These are phyloP conservation scores for Stereocaulon alpinum DNA, from an alignment of 495 filamentous ascomycete genomes.

Conservation along the genomic window DNA sequence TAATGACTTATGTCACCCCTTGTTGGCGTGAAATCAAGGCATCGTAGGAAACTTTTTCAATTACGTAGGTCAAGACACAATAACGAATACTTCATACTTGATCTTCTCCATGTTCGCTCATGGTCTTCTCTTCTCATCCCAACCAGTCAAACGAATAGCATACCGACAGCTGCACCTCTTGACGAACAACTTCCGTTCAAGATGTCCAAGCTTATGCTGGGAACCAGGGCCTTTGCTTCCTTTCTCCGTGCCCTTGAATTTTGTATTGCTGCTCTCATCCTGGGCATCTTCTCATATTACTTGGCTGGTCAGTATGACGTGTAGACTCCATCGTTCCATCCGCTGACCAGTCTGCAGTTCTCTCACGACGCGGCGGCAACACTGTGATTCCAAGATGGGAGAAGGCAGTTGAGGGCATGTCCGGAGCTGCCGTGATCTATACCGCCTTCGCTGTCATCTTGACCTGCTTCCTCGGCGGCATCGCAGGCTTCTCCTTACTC, in stretches of 20 bases:
- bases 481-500: slow-evolving; percentile 65
- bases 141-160: neutral
- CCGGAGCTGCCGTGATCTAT: slow-evolving; percentile 64
- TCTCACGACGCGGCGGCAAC: slow-evolving; percentile 43
- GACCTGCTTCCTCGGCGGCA: slow-evolving; percentile 69
- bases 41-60: neutral
- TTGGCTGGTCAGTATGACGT: slow-evolving; percentile 39
- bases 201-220: slow-evolving; percentile 43
- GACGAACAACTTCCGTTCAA: neutral
- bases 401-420: slow-evolving; percentile 72
- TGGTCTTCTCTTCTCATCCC: neutral
- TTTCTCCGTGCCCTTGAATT: slow-evolving; percentile 62
- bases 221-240: slow-evolving; percentile 52
- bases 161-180: neutral
- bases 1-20: no score
- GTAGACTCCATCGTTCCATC: slow-evolving; percentile 25
- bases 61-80: neutral
- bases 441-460: slow-evolving; percentile 57
- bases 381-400: slow-evolving; percentile 48
- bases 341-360: slow-evolving; percentile 33
- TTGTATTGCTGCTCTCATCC: slow-evolving; percentile 56
- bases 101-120: neutral
- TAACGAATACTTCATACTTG: neutral
- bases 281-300: slow-evolving; percentile 73
- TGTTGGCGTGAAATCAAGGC: neutral